Conservation (phyloP, 2,329 filamentous ascomycete genomes). For the Venturia asperata region DNA sequence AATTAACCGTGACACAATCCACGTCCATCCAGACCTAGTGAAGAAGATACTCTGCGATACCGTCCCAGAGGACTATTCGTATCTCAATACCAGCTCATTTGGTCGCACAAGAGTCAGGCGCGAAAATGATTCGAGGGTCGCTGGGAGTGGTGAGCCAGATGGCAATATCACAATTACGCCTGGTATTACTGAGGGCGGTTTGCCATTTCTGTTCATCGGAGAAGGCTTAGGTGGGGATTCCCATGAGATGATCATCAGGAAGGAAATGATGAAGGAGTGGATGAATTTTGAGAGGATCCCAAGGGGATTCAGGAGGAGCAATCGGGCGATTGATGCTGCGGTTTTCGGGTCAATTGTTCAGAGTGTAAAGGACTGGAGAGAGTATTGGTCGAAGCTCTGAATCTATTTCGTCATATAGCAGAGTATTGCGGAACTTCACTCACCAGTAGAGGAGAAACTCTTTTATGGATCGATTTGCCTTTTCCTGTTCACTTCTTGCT, state of each 20-base stretch:
- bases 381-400: neutral
- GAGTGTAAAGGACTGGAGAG: neutral
- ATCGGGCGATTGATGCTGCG: neutral
- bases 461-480: too few species aligned
- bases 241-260: neutral
- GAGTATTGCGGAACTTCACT: too few species aligned
- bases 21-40: slow-evolving; percentile 6
- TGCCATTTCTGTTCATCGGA: slow-evolving; percentile 7
- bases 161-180: neutral
- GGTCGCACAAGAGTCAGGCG: slow-evolving; percentile 17
- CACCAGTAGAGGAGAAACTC: neutral
- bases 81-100: slow-evolving; percentile 16
- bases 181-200: neutral
- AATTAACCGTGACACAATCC: slow-evolving; percentile 13
- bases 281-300: slow-evolving; percentile 11
- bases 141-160: slow-evolving; percentile 8
- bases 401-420: neutral
- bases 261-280: slow-evolving; percentile 12
- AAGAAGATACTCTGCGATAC: slow-evolving; percentile 11
- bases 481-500: neutral
- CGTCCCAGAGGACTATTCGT: neutral
- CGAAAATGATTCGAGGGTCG: slow-evolving; percentile 8
- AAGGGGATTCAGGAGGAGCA: slow-evolving; percentile 12
- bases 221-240: neutral
- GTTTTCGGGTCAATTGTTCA: neutral